A percentile compares a stretch with the other conserved stretches of the same genome.
These are phyloP conservation scores for Aspergillus hortae DNA, from an alignment of 2,329 filamentous ascomycete species.

Conservation along the genomic window DNA sequence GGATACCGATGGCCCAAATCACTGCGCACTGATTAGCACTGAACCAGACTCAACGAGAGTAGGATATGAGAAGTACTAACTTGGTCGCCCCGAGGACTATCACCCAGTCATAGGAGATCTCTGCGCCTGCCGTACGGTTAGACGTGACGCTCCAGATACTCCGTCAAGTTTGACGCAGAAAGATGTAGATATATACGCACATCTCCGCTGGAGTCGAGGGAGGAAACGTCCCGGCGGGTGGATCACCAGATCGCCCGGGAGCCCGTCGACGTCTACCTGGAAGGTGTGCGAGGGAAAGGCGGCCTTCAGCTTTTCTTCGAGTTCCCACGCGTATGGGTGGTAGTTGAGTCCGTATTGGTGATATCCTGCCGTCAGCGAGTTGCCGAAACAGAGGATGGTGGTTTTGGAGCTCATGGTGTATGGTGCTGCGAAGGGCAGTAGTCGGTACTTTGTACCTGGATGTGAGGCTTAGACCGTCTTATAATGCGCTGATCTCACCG, in stretches of 20 bases:
- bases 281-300: slow-evolving; percentile 46
- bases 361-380: slow-evolving; percentile 61
- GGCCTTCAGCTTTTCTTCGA: slow-evolving; percentile 47
- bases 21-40: slow-evolving; percentile 5
- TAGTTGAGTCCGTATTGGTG: slow-evolving; percentile 38
- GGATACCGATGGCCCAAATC: slow-evolving; percentile 48
- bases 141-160: too few relatives aligned
- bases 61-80: slow-evolving; percentile 8
- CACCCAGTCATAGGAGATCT: slow-evolving; percentile 53
- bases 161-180: too few relatives aligned
- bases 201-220: slow-evolving; percentile 27
- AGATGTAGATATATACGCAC: slow-evolving; percentile 7
- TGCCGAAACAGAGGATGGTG: slow-evolving; percentile 60
- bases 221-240: slow-evolving; percentile 26
- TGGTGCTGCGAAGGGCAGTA: too few relatives aligned
- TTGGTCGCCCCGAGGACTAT: slow-evolving; percentile 65
- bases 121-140: slow-evolving; percentile 2
- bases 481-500: too few relatives aligned
- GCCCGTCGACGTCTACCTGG: slow-evolving; percentile 46
- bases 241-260: slow-evolving; percentile 51
- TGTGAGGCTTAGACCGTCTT: too few relatives aligned
- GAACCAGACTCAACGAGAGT: too few relatives aligned
- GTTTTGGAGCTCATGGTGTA: slow-evolving; percentile 9
- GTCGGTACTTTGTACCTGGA: too few relatives aligned
- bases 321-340: slow-evolving; percentile 53